Conservation (phyloP, 164 flowering plant species). For the Stephania japonica region DNA sequence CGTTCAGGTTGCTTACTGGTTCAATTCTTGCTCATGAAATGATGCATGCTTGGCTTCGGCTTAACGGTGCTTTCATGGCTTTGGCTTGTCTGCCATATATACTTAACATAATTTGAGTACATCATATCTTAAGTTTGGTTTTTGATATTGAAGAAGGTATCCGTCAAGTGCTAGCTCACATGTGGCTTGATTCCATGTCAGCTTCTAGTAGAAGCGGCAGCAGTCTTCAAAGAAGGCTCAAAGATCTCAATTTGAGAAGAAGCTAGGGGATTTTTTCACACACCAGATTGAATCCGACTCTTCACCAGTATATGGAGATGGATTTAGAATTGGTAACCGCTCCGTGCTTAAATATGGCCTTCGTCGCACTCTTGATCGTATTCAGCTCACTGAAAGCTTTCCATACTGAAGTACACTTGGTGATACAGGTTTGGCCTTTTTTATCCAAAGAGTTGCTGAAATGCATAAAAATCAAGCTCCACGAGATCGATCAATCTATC, state of each 20-base stretch:
- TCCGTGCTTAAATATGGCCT: constrained; percentile 79
- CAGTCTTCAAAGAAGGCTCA: constrained; percentile 37
- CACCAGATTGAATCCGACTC: constrained; percentile 88
- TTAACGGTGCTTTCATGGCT: constrained; percentile 46
- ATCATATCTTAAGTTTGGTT: background rate
- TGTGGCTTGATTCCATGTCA: constrained; percentile 70
- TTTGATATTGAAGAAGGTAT: constrained; percentile 70
- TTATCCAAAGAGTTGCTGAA: constrained; percentile 23
- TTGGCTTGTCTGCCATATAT: background rate
- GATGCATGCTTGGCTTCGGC: constrained; percentile 99
- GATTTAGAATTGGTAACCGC: constrained; percentile 68
- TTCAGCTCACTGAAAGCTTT: constrained; percentile 64
- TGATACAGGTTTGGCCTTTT: constrained; percentile 13
- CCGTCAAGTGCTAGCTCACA: constrained; percentile 89
- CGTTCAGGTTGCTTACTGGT: constrained; percentile 86
- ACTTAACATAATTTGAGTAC: background rate
- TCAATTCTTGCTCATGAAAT: constrained; percentile 93
- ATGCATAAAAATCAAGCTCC: constrained; percentile 12
- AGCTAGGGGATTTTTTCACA: constrained; percentile 82
- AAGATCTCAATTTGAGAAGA: constrained; percentile 66
- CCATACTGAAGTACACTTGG: constrained; percentile 46
- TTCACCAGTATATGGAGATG: constrained; percentile 85
- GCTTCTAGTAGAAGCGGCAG: constrained; percentile 28
- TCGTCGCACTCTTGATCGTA: constrained; percentile 63
- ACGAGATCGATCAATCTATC: constrained; percentile 3